A percentile compares a stretch with the other conserved stretches of the same genome.
Conservation (phyloP, 106 monocot genomes). For the Dioscorea zingiberensis region DNA sequence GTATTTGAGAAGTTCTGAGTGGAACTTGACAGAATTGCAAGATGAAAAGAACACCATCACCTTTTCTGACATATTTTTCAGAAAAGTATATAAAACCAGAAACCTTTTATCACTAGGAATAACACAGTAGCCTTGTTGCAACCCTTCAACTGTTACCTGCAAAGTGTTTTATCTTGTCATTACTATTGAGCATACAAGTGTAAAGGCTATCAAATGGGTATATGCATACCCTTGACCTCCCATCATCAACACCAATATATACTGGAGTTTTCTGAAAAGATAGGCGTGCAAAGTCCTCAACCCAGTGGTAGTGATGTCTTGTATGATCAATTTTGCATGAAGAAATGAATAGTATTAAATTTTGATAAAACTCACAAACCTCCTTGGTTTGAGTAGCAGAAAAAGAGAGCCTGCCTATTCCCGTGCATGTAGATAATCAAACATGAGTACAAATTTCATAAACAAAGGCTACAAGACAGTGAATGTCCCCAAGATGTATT, state of each 20-base stretch:
- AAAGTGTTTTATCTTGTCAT: constrained; percentile 10
- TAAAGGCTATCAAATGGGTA: neutral
- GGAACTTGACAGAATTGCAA: constrained; percentile 83
- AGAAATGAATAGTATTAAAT: neutral
- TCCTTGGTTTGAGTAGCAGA: constrained; percentile 90
- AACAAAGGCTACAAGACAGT: neutral
- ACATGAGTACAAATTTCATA: neutral
- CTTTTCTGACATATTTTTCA: constrained; percentile 71
- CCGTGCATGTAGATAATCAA: constrained; percentile 21
- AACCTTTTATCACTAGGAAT: constrained; percentile 73
- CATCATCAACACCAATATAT: constrained; percentile 91
- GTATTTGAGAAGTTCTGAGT: constrained; percentile 75
- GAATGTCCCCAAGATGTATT: neutral
- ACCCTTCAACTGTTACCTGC: constrained; percentile 88
- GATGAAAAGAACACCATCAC: constrained; percentile 99
- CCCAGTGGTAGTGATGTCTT: constrained; percentile 20
- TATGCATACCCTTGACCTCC: constrained; percentile 50
- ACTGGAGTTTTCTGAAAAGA: constrained; percentile 65
- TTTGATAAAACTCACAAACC: constrained; percentile 23
- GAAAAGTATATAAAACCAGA: constrained; percentile 77
- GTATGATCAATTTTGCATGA: neutral
- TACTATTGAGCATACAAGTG: neutral
- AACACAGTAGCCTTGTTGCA: constrained; percentile 85
- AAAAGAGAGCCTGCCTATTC: constrained; percentile 85
- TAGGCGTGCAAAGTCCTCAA: constrained; percentile 74